Evolutionary conservation across 495 filamentous ascomycete species (phyloP).

Genomic region (Aspergillus taichungensis): DNA sequence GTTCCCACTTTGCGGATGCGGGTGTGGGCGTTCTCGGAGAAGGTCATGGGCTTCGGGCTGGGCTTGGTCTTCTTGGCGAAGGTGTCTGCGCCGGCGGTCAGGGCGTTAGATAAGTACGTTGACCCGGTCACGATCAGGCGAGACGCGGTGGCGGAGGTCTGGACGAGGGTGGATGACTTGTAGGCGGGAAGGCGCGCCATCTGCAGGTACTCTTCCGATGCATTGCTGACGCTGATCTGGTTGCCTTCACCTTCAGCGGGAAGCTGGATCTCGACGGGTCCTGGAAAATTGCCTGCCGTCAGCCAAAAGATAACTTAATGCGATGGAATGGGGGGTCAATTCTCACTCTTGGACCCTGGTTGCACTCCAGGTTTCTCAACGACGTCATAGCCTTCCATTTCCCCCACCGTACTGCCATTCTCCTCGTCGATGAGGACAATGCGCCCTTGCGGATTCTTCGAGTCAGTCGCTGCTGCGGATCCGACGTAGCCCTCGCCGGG

Average conservation of each 20-base stretch:
- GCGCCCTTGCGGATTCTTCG: slow-evolving; percentile 51
- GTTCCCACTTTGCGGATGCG: slow-evolving; percentile 79
- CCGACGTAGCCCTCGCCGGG: slow-evolving; percentile 69
- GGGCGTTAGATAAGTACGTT: slow-evolving; percentile 62
- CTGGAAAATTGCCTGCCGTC: slow-evolving; percentile 25
- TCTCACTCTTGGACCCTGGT: slow-evolving; percentile 78
- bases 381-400: slow-evolving; percentile 76
- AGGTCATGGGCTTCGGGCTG: slow-evolving; percentile 68
- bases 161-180: slow-evolving; percentile 74
- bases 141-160: slow-evolving; percentile 82
- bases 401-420: slow-evolving; percentile 88
- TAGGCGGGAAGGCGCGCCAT: slow-evolving; percentile 85
- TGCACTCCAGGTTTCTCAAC: slow-evolving; percentile 65
- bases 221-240: slow-evolving; percentile 63
- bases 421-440: slow-evolving; percentile 47
- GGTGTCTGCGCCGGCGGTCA: slow-evolving; percentile 66
- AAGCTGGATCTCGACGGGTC: slow-evolving; percentile 88
- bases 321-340: background rate
- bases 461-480: slow-evolving; percentile 15
- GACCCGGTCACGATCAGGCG: slow-evolving; percentile 87
- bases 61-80: slow-evolving; percentile 77
- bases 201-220: slow-evolving; percentile 68
- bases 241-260: slow-evolving; percentile 62
- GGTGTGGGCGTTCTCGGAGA: slow-evolving; percentile 75
- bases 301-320: background rate